Evolutionary conservation across 305 asterid genomes (phyloP), one percentile per base, ranked within the genome.

Genomic region (Fraxinus xanthoxyloides): DNA sequence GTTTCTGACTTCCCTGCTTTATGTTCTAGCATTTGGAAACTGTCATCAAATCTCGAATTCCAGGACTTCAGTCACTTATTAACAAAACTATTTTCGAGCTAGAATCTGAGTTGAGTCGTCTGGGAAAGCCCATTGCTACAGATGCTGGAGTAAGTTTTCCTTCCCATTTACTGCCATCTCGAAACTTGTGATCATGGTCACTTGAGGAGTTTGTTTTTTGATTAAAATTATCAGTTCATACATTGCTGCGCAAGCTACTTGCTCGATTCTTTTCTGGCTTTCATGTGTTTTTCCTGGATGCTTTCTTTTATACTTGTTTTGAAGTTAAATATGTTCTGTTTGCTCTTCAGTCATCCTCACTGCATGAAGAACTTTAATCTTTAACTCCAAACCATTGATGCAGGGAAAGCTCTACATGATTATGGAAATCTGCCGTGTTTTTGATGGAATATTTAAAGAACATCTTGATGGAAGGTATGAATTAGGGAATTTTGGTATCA

Each of bases 61-160:
- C 97, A 46, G 92, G 97, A 79, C 95, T 93, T 77, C 95, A 92
- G 85, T 93, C 97, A n/a, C 91, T 93, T 24, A 91, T 93, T 88
- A 93, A 83, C 85, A 93, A 93, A 89, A 89, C 95, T 72, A 85
- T 93, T 51, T 77, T 87, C 78, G 97, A 91, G 84, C 92, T 93
- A 84, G 97, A 93, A 87, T 84, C 96, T 56, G 97, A 93, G 87
- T 83, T 90, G 92, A 89, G 91, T 84, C 90, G 93, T 48, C 84
- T 93, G 59, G 97, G 97, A 78, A 91, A 90, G 89, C 92, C 95
- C 74, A 82, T 93, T 75, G 97, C 96, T 63, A 85, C 89, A 69
- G 96, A 93, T 89, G 96, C 82, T 3, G 88, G 86, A 77, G 88
- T 85, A 80, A 79, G 86, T 77, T 26, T 28, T 21, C 34, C 6